Evolutionary conservation across 2,329 filamentous ascomycete genomes (phyloP), one percentile per base, ranked within the genome.

Genomic region (Stagonosporopsis chrysanthemi): DNA sequence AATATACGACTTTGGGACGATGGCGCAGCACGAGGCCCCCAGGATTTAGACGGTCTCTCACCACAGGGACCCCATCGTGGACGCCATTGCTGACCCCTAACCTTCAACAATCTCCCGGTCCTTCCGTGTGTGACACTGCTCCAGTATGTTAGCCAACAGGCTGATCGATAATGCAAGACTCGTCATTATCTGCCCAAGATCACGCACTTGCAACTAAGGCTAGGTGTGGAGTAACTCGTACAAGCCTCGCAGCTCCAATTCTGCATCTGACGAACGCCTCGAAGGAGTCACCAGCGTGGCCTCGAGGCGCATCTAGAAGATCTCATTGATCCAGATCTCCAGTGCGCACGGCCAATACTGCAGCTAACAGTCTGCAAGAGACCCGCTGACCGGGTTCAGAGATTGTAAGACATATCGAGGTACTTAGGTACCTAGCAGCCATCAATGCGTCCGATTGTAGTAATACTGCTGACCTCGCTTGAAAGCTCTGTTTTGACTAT

Each of bases 361-460:
- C 50, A 39, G 29, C 17, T 39, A 36, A 24, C 24, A 31, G 22
- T 47, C 38, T 46, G 29, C 7, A 49, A 33, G 19, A 31, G 44
- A 63, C 59, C 60, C 66, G 55, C 29, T 54, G 47, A 67, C 63
- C 63, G 39, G 67, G 67, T 65, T 63, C 55, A 47, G 53, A 52
- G 47, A 19, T 36, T 48, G 35, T 48, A n/a, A 58, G 41, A 59
- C 60, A 54, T 55, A 51, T 43, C 52, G 28, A 65, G 35, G 61
- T 67, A 62, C 58, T 62, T 58, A 58, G 12, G 58, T 62, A 66
- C 56, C 54, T 59, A 36, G 44, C 19, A 49, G 33, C 24, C 39
- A 36, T 58, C 40, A 26, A 22, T 50, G n/a, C 33, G 40, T 43
- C 38, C 11, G 48, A 57, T 15, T 24, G 29, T n/a, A 42, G 38